phyloP scores from a whole-genome alignment of 2,329 filamentous ascomycete species.

The Fusarium nelsonii region DNA sequence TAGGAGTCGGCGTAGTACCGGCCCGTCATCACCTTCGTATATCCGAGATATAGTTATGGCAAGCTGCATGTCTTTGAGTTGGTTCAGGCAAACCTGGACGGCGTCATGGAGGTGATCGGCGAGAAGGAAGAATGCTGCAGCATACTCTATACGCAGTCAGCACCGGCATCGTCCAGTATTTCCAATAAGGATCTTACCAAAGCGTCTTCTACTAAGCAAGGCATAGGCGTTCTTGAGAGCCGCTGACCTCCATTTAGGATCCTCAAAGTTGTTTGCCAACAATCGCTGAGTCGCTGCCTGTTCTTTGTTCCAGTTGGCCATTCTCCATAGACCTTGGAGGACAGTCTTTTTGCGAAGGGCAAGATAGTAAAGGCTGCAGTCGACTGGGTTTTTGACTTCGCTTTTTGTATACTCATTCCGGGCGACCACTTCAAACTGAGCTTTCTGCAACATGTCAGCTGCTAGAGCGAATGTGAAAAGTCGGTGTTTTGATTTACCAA shows the following conservation, averaged over 20 bases:
- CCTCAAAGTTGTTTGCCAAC: constrained; percentile 89
- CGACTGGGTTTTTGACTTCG: constrained; percentile 88
- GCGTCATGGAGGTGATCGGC: constrained; percentile 88
- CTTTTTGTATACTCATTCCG: constrained; percentile 92
- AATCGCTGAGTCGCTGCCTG: constrained; percentile 83
- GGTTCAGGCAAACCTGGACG: constrained; percentile 85
- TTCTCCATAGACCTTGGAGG: constrained; percentile 91
- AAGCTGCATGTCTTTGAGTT: constrained; percentile 89
- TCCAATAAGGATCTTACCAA: constrained; percentile 67
- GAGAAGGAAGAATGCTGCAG: constrained; percentile 93
- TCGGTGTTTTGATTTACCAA: constrained; percentile 66
- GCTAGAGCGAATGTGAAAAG: no score
- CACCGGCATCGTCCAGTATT: background rate
- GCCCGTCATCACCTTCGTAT: constrained; percentile 86
- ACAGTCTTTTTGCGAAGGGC: constrained; percentile 92
- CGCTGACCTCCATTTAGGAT: constrained; percentile 86
- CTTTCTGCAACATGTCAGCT: constrained; percentile 49
- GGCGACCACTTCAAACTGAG: constrained; percentile 90
- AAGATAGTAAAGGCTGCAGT: constrained; percentile 92
- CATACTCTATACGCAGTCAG: constrained; percentile 77
- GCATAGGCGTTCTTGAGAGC: constrained; percentile 98
- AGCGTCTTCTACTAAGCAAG: constrained; percentile 88
- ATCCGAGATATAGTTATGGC: constrained; percentile 89
- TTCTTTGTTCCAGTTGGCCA: constrained; percentile 90
- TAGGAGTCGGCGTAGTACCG: constrained; percentile 78